phyloP scores from a whole-genome alignment of 148 eudicot species.

The Chenopodium berlandieri region DNA sequence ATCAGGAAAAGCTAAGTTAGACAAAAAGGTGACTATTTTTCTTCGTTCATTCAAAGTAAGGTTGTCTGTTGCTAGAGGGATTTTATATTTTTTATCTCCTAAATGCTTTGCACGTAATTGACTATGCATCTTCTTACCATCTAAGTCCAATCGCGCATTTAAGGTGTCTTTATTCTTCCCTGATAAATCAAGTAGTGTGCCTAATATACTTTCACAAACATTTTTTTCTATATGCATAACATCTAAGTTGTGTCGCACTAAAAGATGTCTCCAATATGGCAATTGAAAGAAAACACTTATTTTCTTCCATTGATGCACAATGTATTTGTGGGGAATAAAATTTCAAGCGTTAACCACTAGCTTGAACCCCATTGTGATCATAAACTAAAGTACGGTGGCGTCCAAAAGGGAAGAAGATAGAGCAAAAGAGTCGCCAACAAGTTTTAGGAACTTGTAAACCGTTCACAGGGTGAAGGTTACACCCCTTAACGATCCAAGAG shows the following conservation, averaged over 20 bases:
- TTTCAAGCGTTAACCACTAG: too few relatives aligned
- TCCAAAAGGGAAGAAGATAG: too few relatives aligned
- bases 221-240: too few relatives aligned
- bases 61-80: slow-evolving; percentile 10
- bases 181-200: too few relatives aligned
- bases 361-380: too few relatives aligned
- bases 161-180: too few relatives aligned
- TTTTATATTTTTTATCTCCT: neutral
- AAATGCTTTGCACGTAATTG: slow-evolving; percentile 9
- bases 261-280: slow-evolving; percentile 11
- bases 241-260: slow-evolving; percentile 6
- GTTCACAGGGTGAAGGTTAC: too few relatives aligned
- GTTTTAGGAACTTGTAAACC: too few relatives aligned
- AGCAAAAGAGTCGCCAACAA: too few relatives aligned
- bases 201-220: too few relatives aligned
- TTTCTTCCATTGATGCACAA: slow-evolving; percentile 18
- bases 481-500: too few relatives aligned
- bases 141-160: slow-evolving; percentile 13
- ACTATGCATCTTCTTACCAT: neutral
- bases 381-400: too few relatives aligned
- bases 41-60: neutral
- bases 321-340: neutral
- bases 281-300: neutral
- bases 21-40: slow-evolving; percentile 2
- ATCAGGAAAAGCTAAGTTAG: slow-evolving; percentile 18